A percentile compares a stretch with the other conserved stretches of the same genome.
Evolutionary conservation across 768 basidiomycete genomes (phyloP).

Genomic region (Dentipellis sp.): DNA sequence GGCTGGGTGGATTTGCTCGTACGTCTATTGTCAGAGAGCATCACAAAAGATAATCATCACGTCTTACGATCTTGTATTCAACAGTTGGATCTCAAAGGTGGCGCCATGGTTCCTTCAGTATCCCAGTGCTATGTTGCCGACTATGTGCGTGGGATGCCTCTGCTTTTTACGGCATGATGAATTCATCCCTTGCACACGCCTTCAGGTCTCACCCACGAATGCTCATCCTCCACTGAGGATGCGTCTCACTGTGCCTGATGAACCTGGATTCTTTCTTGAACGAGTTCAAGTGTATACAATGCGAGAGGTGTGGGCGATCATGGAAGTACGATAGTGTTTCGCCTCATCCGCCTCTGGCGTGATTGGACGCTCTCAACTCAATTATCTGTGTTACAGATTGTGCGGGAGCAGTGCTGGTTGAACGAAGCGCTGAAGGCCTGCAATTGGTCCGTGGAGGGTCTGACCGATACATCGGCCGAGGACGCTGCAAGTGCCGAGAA

Average conservation of each 20-base stretch:
- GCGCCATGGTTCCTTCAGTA: slow-evolving; percentile 34
- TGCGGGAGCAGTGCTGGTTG: slow-evolving; percentile 78
- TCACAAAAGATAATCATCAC: background rate
- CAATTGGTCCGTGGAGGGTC: slow-evolving; percentile 52
- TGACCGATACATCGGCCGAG: slow-evolving; percentile 13
- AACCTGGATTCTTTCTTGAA: slow-evolving; percentile 69
- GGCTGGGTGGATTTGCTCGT: slow-evolving; percentile 67
- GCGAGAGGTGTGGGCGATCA: slow-evolving; percentile 64
- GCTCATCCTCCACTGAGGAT: slow-evolving; percentile 63
- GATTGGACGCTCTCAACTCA: background rate
- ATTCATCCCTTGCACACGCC: background rate
- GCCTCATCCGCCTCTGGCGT: background rate
- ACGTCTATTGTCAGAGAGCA: slow-evolving; percentile 13
- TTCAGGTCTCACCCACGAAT: slow-evolving; percentile 54
- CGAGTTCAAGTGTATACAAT: slow-evolving; percentile 62
- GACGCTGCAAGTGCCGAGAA: slow-evolving; percentile 7
- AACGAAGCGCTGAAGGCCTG: slow-evolving; percentile 59
- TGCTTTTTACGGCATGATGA: too few relatives aligned
- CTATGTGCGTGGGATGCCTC: slow-evolving; percentile 39
- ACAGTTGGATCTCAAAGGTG: background rate
- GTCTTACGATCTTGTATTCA: background rate
- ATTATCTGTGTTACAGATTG: slow-evolving; percentile 35
- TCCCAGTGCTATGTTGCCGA: slow-evolving; percentile 40
- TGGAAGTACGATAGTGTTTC: slow-evolving; percentile 42
- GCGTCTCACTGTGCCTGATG: slow-evolving; percentile 57